Conservation (phyloP, 139 green algal species). For the Monoraphidium neglectum region DNA sequence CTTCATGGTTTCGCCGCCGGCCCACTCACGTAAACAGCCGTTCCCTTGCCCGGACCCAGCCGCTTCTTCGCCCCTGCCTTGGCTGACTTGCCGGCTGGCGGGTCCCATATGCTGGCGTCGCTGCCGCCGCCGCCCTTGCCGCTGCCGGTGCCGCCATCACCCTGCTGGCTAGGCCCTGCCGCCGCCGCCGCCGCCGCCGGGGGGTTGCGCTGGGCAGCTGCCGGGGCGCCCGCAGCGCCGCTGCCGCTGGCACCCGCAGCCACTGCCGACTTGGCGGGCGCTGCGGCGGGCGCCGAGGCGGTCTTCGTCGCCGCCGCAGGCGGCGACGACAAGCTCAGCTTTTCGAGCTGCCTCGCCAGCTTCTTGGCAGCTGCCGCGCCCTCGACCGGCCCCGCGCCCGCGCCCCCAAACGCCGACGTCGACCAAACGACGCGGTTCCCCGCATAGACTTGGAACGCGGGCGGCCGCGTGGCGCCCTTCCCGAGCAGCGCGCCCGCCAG, state of each 20-base stretch:
- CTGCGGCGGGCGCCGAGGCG: no score
- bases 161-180: background rate
- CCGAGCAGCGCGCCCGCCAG: constrained; percentile 18
- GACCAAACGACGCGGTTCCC: no score
- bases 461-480: background rate
- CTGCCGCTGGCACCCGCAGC: no score
- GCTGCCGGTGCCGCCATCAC: background rate
- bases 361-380: background rate
- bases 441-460: background rate
- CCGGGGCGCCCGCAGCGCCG: no score
- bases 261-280: no score
- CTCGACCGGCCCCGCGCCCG: background rate
- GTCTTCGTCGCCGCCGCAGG: no score
- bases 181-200: no score
- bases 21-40: background rate
- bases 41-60: constrained; percentile 17
- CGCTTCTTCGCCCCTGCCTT: constrained; percentile 19
- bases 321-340: no score
- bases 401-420: background rate
- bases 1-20: no score
- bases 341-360: no score
- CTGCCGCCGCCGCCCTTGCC: constrained; percentile 14
- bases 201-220: no score
- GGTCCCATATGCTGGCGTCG: constrained; percentile 21
- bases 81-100: constrained; percentile 9